phyloP scores from a whole-genome alignment of 2,329 filamentous ascomycete genomes.

The Cercospora sp. region DNA sequence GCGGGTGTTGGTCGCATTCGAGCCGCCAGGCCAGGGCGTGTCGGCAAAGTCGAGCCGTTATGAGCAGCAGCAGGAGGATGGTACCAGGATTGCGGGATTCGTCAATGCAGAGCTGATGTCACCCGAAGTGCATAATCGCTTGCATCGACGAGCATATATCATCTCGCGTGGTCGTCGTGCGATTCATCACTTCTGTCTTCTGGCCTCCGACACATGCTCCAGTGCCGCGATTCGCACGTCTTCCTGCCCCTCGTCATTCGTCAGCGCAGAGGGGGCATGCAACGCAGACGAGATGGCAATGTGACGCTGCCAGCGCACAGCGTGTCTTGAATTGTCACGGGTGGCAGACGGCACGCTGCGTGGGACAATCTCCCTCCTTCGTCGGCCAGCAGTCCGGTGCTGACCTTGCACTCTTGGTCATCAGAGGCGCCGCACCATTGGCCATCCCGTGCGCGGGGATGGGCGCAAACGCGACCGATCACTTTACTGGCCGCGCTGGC shows the following conservation, averaged over 20 bases:
- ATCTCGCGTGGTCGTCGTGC: neutral
- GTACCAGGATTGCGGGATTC: conserved; percentile 6
- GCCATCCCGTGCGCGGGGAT: conserved; percentile 1
- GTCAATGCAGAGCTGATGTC: conserved; percentile 5
- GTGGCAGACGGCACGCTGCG: neutral
- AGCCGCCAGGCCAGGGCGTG: neutral
- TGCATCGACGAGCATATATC: conserved; percentile 9
- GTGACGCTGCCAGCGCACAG: conserved; percentile 10
- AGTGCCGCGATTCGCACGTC: neutral
- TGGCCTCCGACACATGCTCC: neutral
- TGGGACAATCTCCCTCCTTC: conserved; percentile 2
- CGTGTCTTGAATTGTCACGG: neutral
- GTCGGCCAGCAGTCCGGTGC: conserved; percentile 5
- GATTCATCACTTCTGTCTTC: neutral
- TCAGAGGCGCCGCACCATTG: neutral
- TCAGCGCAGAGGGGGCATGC: neutral
- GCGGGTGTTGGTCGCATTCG: neutral
- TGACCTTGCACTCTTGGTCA: conserved; percentile 4
- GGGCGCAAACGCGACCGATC: conserved; percentile 15
- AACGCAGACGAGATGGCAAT: neutral
- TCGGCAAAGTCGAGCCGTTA: conserved; percentile 1
- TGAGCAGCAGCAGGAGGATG: neutral
- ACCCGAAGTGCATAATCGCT: conserved; percentile 9
- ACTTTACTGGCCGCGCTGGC: conserved; percentile 11
- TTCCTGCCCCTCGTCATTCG: neutral